Conservation (phyloP, 148 eudicot species). For the Linanthus parryae region DNA sequence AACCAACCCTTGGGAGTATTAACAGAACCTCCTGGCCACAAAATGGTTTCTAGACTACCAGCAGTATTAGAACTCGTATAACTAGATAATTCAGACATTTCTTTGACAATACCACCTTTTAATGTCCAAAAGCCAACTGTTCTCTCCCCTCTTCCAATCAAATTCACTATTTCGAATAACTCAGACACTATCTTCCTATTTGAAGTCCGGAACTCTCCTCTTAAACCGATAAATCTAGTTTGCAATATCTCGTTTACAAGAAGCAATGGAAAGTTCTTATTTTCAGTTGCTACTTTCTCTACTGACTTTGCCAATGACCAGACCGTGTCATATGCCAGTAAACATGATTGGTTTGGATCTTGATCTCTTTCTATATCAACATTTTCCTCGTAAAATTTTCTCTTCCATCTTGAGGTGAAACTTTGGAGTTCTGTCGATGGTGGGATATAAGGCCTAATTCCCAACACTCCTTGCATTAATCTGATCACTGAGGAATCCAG, state of each 20-base stretch:
- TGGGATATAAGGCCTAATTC: conserved; percentile 31
- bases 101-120: conserved; percentile 7
- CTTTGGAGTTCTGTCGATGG: conserved; percentile 13
- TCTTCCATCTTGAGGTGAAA: conserved; percentile 19
- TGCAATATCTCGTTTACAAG: conserved; percentile 16
- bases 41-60: conserved; percentile 3
- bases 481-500: conserved; percentile 10
- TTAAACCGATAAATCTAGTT: conserved; percentile 22
- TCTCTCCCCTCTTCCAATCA: conserved; percentile 23
- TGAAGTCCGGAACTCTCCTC: too few species aligned
- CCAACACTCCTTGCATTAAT: conserved; percentile 45
- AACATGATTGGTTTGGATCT: conserved; percentile 22
- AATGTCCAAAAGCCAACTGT: conserved; percentile 21
- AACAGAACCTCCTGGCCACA: conserved; percentile 43
- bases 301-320: conserved; percentile 33
- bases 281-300: conserved; percentile 20
- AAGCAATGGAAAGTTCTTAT: not conserved
- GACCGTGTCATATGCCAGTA: conserved; percentile 50
- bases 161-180: conserved; percentile 23
- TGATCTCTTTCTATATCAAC: not conserved
- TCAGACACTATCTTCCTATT: conserved; percentile 2
- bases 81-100: too few species aligned
- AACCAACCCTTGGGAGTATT: conserved; percentile 32
- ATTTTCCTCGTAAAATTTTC: conserved; percentile 7
- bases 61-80: not conserved